Evolutionary conservation across 2,329 filamentous ascomycete species (phyloP), one percentile per base, ranked within the genome.

Genomic region (Scopulariopsis brevicaulis): DNA sequence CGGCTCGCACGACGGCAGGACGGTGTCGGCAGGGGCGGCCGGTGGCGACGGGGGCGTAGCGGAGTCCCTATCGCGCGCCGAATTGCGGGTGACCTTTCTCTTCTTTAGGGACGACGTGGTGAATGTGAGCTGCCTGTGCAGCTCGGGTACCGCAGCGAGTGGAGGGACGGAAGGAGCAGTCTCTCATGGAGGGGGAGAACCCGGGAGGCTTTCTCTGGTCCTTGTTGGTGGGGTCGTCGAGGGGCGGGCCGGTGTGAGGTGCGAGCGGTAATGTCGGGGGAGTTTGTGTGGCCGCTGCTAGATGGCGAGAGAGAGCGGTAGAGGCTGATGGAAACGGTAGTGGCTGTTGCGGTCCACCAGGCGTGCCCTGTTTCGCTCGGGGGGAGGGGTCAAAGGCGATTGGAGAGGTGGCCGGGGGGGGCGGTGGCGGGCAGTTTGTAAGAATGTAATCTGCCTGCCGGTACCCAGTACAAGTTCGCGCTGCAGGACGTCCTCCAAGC

Each of bases 41-140:
- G 72, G 70, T 48, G 70, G 72, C 28, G 68, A 66, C 56, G 70
- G 68, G 62, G 61, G 60, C 53, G 63, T 67, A 62, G 67, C 63
- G 56, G 65, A 69, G 64, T 70, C 70, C 61, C 71, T 67, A 68
- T 78, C 74, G 68, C 70, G 69, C 64, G 71, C 69, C 62, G 71
- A 69, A 68, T 71, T 74, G 65, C 75, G 78, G 67, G 73, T 62
- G 59, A 86, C 80, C 80, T 82, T 86, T 78, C 83, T 79, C 83
- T 86, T 86, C 82, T 86, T 86, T 79, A 75, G 78, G 76, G 82
- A 85, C 83, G 83, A 85, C 83, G 83, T 86, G 73, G 79, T 86
- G 83, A 80, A 77, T 71, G 78, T 74, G 83, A 86, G 83, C 83
- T 85, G 82, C 83, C 70, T 70, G 65, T 66, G 81, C 81, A 84